A percentile compares a stretch with the other conserved stretches of the same genome.
phyloP scores from a whole-genome alignment of 1,139 yeast genomes.

The Yamadazyma sp. region DNA sequence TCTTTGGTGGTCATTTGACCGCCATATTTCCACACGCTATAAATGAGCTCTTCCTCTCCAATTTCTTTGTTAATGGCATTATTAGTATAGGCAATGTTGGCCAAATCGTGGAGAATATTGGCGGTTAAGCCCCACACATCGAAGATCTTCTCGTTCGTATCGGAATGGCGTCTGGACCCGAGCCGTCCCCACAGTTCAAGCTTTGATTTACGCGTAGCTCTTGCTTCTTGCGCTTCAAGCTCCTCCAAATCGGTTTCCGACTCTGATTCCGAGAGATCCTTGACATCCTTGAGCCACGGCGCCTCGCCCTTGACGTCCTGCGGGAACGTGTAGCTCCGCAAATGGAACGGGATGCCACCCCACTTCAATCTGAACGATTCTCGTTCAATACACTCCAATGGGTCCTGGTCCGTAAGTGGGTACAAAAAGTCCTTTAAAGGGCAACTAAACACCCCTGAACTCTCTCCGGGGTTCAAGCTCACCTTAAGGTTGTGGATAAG shows the following conservation, averaged over 20 bases:
- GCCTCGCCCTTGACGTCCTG: conserved; percentile 55
- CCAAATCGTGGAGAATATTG: conserved; percentile 75
- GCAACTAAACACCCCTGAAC: conserved; percentile 64
- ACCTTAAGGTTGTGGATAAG: conserved; percentile 34
- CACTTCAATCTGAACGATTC: conserved; percentile 47
- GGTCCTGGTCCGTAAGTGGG: conserved; percentile 30
- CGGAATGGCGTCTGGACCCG: conserved; percentile 40
- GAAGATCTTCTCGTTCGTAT: conserved; percentile 46
- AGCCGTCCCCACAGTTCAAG: conserved; percentile 39
- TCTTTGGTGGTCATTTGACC: conserved; percentile 38
- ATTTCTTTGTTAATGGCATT: conserved; percentile 24
- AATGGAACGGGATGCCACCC: conserved; percentile 71
- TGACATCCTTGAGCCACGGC: conserved; percentile 60
- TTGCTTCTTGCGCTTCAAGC: conserved; percentile 10
- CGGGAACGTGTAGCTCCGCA: conserved; percentile 63
- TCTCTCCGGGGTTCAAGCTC: conserved; percentile 68
- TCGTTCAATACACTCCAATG: conserved; percentile 47
- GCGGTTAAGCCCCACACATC: conserved; percentile 95
- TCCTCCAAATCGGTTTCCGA: conserved; percentile 14
- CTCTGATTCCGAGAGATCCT: conserved; percentile 50
- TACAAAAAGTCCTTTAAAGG: conserved; percentile 63
- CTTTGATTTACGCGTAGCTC: conserved; percentile 8
- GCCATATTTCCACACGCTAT: conserved; percentile 54
- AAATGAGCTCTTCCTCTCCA: conserved; percentile 69
- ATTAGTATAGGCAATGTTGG: conserved; percentile 51